Base-by-base conservation (phyloP, 2,329 filamentous ascomycete species). In the Pyrenochaeta sp. region DNA sequence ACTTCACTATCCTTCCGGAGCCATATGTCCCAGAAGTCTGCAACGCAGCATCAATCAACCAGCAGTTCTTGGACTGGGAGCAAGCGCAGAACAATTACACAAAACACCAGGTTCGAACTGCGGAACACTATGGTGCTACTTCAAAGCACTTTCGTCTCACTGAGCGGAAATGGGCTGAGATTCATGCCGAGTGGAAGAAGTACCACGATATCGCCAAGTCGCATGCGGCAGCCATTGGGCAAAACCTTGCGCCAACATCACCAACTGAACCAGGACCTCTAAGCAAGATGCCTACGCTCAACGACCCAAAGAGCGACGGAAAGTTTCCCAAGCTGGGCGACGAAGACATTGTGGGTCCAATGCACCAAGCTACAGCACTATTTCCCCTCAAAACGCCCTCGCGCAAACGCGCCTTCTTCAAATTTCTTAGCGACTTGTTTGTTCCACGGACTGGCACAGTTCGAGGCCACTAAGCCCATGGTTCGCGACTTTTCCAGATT, bases 311-410 rank as follows among this genome's bases (percentile, higher is more conserved):
- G 74, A 78, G 81, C 69, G 83, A 90, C 58, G 89, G 90, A 69
- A 97, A 97, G 75, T 97, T 97, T 68, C 92, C 92, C 20, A 87
- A 89, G 64, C 85, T 94, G 29, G 92, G 92, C 46, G 92, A 97
- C 67, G 89, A 93, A 66, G 93, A 96, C 74, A 96, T 97, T 71
- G 92, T 97, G 39, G 93, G 93, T 1, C 93, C 93, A 6, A 97
- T 97, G 93, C 54, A 64, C 55, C 45, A 58, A 52, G 51, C 66
- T 53, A 62, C 72, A 31, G 60, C 69, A 11, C 67, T 72, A 51
- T 75, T 77, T 50, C 76, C 77, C n/a, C n/a, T n/a, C 32, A 70
- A 68, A 52, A 76, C 68, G 20, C 66, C 70, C 30, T 70, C 68
- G 21, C 69, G 67, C 21, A 77, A 76, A 60, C 72, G 72, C 46